phyloP scores from a whole-genome alignment of 371 early-diverging fungal species.

The Syncephalis plumigaleata region DNA sequence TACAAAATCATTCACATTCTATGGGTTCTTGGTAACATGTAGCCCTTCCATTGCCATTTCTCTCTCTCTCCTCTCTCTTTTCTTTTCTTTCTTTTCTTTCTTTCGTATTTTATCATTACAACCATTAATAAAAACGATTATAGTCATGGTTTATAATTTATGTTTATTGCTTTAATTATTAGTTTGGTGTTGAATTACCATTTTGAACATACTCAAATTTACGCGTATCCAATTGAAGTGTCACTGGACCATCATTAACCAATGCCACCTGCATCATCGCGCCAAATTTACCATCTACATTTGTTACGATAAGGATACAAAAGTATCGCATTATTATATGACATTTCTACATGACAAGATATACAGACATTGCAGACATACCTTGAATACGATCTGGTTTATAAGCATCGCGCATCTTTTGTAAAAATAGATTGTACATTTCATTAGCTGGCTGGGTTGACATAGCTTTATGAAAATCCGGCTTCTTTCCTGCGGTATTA shows the following conservation, averaged over 20 bases:
- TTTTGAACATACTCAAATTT: constrained; percentile 19
- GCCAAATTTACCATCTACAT: constrained; percentile 54
- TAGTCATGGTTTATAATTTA: too few species aligned
- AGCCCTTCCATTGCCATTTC: too few species aligned
- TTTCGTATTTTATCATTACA: too few species aligned
- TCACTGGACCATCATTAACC: constrained; percentile 77
- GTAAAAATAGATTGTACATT: constrained; percentile 54
- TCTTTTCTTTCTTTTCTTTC: too few species aligned
- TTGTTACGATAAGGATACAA: background rate
- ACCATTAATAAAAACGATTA: too few species aligned
- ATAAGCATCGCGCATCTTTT: constrained; percentile 41
- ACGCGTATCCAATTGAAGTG: constrained; percentile 52
- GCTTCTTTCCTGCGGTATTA: constrained; percentile 47
- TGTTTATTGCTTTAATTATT: too few species aligned
- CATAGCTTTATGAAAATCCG: constrained; percentile 82
- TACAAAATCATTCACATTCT: too few species aligned
- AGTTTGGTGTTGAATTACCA: background rate
- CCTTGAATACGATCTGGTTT: constrained; percentile 45
- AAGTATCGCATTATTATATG: background rate
- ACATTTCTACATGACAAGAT: background rate
- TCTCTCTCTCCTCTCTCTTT: too few species aligned
- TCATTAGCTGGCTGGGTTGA: constrained; percentile 37
- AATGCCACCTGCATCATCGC: constrained; percentile 78
- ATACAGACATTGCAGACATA: too few species aligned
- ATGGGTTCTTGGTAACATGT: too few species aligned